These are phyloP conservation scores for Pseudonectria foliicola DNA, from an alignment of 2,329 filamentous ascomycete genomes.

Conservation along the genomic window DNA sequence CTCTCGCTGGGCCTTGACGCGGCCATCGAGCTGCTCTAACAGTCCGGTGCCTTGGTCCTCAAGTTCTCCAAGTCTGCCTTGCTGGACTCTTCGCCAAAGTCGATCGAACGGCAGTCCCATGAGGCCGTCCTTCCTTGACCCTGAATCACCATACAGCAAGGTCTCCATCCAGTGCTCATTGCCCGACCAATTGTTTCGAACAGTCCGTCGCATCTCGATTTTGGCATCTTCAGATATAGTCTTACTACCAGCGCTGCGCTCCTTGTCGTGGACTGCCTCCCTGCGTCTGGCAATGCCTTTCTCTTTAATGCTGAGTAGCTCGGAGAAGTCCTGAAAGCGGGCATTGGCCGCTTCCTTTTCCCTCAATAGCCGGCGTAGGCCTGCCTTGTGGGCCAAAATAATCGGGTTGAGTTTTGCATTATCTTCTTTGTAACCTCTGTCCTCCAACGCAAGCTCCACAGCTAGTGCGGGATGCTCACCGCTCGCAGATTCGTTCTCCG, in stretches of 20 bases:
- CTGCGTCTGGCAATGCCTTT: constrained; percentile 47
- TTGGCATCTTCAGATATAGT: constrained; percentile 36
- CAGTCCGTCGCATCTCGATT: constrained; percentile 48
- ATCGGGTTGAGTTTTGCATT: constrained; percentile 55
- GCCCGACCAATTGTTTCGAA: constrained; percentile 73
- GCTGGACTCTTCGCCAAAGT: constrained; percentile 62
- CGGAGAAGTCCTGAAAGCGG: constrained; percentile 56
- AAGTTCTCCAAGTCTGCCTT: constrained; percentile 49
- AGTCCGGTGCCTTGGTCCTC: constrained; percentile 46
- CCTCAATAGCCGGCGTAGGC: constrained; percentile 52
- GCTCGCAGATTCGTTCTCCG: constrained; percentile 32
- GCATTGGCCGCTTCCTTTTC: constrained; percentile 52
- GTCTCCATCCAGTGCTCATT: constrained; percentile 66
- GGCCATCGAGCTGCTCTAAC: constrained; percentile 62
- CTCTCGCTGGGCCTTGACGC: constrained; percentile 59
- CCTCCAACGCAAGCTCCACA: constrained; percentile 50
- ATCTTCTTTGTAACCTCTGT: constrained; percentile 48
- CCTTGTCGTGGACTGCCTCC: constrained; percentile 34
- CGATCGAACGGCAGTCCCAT: constrained; percentile 60
- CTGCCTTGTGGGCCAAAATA: constrained; percentile 64
- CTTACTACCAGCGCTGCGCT: constrained; percentile 18
- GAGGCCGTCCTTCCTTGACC: constrained; percentile 51
- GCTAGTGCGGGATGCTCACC: constrained; percentile 40
- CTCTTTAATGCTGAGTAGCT: constrained; percentile 58
- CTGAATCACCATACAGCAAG: constrained; percentile 59